Base-by-base conservation (phyloP, 2,329 filamentous ascomycete genomes). In the Biscogniauxia mediterranea region DNA sequence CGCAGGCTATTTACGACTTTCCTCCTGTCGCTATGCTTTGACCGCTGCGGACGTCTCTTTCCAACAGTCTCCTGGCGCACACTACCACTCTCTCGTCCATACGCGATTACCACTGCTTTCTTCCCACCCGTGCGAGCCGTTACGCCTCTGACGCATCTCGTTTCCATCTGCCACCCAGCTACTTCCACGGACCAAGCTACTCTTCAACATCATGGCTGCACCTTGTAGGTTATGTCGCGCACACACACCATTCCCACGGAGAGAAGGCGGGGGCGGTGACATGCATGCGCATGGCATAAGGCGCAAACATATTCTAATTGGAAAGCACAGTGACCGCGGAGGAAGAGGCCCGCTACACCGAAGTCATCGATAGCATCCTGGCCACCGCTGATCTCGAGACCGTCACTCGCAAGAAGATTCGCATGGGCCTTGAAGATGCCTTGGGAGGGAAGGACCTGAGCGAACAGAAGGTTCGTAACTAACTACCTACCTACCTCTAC, bases 371-470 rank as follows among this genome's bases (percentile, higher is more conserved):
- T 69, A 78, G 74, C 50, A 87, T 88, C 64, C 80, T 88, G 21
- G 78, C 78, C 25, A 82, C 79, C 11, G 82, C 83, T 59, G 83
- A 88, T 66, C 81, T 88, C 50, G 79, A 83, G 66, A 88, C 85
- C n/a, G 83, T 88, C 57, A 85, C 85, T 26, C 81, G 85, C 63
- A 88, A 88, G 72, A 86, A 84, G 75, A 82, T 88, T 60, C 83
- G 85, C 57, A 79, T 83, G 66, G 82, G 81, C 2, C 76, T 88
- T 52, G 82, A 88, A 72, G 73, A 75, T 54, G 79, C 80, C 25
- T 75, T 87, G 17, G 82, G 81, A 50, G 83, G 83, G 55, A 84
- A 83, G 68, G 85, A 88, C 67, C 74, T 88, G 58, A 83, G 79
- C 64, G 79, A 81, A 2, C 83, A 88, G 70, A 88, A 88, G 79